Conservation (phyloP, 169 alveolate species). For the Plasmodium sp. region DNA sequence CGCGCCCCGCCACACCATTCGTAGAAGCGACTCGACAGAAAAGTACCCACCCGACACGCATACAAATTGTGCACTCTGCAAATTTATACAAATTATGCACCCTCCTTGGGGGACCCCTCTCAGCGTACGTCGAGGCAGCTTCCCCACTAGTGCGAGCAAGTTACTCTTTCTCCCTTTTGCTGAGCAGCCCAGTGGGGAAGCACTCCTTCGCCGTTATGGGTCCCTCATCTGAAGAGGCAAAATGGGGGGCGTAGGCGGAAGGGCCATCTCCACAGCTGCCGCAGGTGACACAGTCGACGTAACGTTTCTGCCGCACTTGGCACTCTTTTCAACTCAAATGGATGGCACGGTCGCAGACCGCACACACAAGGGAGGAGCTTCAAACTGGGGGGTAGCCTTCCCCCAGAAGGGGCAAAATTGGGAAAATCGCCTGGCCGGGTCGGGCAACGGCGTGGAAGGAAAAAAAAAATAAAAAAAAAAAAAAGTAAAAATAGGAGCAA, state of each 20-base stretch:
- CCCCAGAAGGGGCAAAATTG: background rate
- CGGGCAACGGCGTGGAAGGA: background rate
- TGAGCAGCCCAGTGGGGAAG: background rate
- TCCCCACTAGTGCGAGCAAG: background rate
- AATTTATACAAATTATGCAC: background rate
- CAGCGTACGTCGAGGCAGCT: background rate
- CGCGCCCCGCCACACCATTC: background rate
- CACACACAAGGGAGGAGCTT: background rate
- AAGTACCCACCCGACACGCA: background rate
- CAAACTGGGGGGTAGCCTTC: background rate
- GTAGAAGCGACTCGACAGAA: background rate
- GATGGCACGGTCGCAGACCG: background rate
- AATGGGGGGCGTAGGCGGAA: background rate
- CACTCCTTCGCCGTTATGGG: background rate
- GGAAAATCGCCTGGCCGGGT: background rate
- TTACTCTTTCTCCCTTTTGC: background rate
- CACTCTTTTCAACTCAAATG: background rate
- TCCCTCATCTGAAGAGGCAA: background rate
- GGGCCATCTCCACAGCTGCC: background rate
- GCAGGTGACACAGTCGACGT: background rate
- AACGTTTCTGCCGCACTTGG: background rate
- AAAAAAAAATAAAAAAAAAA: background rate
- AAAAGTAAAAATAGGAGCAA: background rate
- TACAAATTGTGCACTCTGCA: background rate
- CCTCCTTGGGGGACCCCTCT: background rate